phyloP scores from a whole-genome alignment of 208 protist genomes.

The Crithidia brevicula region DNA sequence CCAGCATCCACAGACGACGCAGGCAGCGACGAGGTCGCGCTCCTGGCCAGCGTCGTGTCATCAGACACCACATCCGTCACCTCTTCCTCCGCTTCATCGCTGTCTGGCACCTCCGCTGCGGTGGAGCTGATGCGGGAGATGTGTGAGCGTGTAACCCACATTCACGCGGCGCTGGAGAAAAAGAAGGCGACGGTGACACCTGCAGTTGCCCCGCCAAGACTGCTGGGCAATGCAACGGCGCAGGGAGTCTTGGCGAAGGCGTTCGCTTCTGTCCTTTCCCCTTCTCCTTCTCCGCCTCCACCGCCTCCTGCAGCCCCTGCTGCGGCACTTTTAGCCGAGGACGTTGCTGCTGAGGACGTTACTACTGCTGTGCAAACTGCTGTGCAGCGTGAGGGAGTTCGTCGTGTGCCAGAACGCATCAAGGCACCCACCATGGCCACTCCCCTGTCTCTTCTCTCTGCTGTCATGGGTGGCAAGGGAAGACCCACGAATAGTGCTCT shows the following conservation, averaged over 20 bases:
- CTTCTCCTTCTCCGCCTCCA: no score
- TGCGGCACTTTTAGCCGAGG: no score
- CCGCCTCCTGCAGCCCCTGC: no score
- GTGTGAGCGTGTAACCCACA: constrained; percentile 56
- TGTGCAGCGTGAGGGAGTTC: constrained; percentile 7
- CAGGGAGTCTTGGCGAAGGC: no score
- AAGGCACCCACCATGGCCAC: background rate
- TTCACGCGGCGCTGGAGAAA: constrained; percentile 47
- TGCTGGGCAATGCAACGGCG: background rate
- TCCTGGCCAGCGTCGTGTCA: background rate
- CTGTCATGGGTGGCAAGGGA: background rate
- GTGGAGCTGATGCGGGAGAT: constrained; percentile 42
- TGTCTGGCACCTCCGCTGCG: constrained; percentile 14
- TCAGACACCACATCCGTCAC: no score
- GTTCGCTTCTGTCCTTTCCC: no score
- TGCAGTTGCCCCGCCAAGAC: background rate
- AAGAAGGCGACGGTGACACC: background rate
- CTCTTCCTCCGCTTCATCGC: constrained; percentile 12
- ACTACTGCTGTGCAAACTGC: no score
- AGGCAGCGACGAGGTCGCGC: background rate
- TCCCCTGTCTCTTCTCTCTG: constrained; percentile 12
- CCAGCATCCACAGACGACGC: background rate
- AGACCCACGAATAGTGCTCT: no score
- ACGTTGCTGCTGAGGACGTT: no score
- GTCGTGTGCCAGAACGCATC: background rate